phyloP scores from a whole-genome alignment of 352 stramenopile genomes.

The Bremia lactucae region DNA sequence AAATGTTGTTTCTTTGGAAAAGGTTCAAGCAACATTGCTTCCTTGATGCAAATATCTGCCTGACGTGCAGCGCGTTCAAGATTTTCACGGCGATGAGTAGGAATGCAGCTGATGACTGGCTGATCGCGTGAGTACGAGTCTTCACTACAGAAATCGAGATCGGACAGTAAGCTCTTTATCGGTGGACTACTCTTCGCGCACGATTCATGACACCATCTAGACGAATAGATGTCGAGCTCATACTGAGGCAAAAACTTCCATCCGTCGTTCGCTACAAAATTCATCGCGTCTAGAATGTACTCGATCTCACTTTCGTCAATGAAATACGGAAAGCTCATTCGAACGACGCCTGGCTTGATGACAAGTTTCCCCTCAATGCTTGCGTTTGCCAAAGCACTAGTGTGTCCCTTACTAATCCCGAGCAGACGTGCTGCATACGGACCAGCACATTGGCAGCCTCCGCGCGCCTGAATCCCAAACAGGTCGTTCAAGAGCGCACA shows the following conservation, averaged over 20 bases:
- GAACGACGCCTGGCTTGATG: slow-evolving; percentile 90
- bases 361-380: slow-evolving; percentile 87
- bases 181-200: neutral
- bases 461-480: slow-evolving; percentile 87
- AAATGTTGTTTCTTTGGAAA: slow-evolving; percentile 19
- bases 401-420: slow-evolving; percentile 67
- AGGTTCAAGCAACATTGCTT: slow-evolving; percentile 8
- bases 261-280: slow-evolving; percentile 88
- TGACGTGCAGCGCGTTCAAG: neutral
- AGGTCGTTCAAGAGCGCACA: slow-evolving; percentile 96
- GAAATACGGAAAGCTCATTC: slow-evolving; percentile 89
- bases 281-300: slow-evolving; percentile 88
- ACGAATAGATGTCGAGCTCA: slow-evolving; percentile 88
- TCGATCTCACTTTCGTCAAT: slow-evolving; percentile 74
- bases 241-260: slow-evolving; percentile 92
- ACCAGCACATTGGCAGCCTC: slow-evolving; percentile 82
- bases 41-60: slow-evolving; percentile 17
- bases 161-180: slow-evolving; percentile 9
- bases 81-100: neutral
- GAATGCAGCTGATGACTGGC: neutral
- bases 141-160: slow-evolving; percentile 15
- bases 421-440: slow-evolving; percentile 90
- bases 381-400: slow-evolving; percentile 65
- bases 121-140: neutral
- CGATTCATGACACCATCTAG: slow-evolving; percentile 77